Base-by-base conservation (phyloP, 306 rosid species). In the Adenanthera pavonina region DNA sequence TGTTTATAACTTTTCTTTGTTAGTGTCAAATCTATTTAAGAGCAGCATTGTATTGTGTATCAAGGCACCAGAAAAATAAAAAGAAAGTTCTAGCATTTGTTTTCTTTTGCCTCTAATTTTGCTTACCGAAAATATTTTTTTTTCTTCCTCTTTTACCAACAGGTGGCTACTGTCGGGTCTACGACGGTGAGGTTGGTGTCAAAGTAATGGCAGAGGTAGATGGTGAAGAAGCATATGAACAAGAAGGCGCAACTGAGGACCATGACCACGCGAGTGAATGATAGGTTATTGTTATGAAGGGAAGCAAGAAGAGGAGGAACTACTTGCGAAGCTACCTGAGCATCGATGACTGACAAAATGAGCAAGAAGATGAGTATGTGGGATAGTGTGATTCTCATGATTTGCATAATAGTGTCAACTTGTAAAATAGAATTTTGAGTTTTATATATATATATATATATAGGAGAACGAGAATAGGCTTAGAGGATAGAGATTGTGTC, bases 271-370 rank as follows among this genome's bases (percentile, higher is more conserved):
- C 81, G 11, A 16, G 72, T 33, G 52, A 76, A 35, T 0, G 88
- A 78, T 11, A 83, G 81, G 78, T 52, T n/a, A 6, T 75, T 12
- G 69, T 53, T 25, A 8, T 19, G 56, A 2, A 25, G 35, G 43
- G 14, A 6, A 17, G 77, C 16, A 25, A 59, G 2, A 59, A 20
- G 40, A 9, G 35, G 69, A 0, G 70, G 46, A 53, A 8, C 0
- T 62, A n/a, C 13, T 19, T 51, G 70, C 34, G 61, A n/a, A 41
- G 68, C 5, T 30, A 75, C 46, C 74, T 84, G 89, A 13, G 89
- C 85, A 69, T 33, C 3, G 25, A 66, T 60, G 25, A 2, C 15
- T 15, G 43, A 40, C 43, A 0, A 19, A 19, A 10, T 16, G 6
- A 59, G 65, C 6, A 59, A 77, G 72, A 59, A 15, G 17, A 68